A percentile compares a stretch with the other conserved stretches of the same genome.
phyloP scores from a whole-genome alignment of 257 asterid species.

The Nyctanthes arbortristis region DNA sequence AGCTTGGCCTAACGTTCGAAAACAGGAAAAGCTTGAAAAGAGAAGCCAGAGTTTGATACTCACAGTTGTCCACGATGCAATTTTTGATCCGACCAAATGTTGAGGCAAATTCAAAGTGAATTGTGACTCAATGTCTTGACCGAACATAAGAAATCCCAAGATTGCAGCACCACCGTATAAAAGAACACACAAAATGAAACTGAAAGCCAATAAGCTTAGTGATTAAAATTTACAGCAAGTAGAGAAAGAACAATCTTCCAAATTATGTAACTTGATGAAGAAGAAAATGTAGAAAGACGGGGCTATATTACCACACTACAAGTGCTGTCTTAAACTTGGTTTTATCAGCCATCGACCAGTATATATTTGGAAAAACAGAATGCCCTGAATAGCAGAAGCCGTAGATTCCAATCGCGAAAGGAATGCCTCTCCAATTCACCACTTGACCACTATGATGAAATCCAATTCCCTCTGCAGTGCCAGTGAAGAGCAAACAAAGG shows the following conservation, averaged over 20 bases:
- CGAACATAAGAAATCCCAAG: slow-evolving; percentile 81
- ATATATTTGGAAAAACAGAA: slow-evolving; percentile 86
- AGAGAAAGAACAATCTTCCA: neutral
- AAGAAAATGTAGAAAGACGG: neutral
- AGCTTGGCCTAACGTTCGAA: neutral
- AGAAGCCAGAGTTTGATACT: slow-evolving; percentile 20
- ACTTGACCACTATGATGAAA: slow-evolving; percentile 51
- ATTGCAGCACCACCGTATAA: slow-evolving; percentile 75
- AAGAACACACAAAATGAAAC: slow-evolving; percentile 61
- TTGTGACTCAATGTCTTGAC: slow-evolving; percentile 66
- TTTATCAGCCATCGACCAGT: slow-evolving; percentile 90
- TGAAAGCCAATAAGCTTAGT: slow-evolving; percentile 28
- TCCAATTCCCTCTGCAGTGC: slow-evolving; percentile 51
- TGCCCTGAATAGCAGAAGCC: slow-evolving; percentile 91
- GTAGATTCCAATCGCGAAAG: slow-evolving; percentile 77
- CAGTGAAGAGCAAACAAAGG: slow-evolving; percentile 53
- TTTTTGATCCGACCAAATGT: slow-evolving; percentile 49
- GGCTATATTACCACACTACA: slow-evolving; percentile 43
- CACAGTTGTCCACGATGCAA: slow-evolving; percentile 89
- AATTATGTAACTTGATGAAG: neutral
- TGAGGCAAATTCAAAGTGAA: slow-evolving; percentile 75
- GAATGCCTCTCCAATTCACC: slow-evolving; percentile 69
- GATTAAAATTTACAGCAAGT: neutral
- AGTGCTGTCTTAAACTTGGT: slow-evolving; percentile 71
- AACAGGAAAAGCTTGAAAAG: neutral